Base-by-base conservation (phyloP, 805 yeast species). In the Kregervanrija pseudodelftensis region DNA sequence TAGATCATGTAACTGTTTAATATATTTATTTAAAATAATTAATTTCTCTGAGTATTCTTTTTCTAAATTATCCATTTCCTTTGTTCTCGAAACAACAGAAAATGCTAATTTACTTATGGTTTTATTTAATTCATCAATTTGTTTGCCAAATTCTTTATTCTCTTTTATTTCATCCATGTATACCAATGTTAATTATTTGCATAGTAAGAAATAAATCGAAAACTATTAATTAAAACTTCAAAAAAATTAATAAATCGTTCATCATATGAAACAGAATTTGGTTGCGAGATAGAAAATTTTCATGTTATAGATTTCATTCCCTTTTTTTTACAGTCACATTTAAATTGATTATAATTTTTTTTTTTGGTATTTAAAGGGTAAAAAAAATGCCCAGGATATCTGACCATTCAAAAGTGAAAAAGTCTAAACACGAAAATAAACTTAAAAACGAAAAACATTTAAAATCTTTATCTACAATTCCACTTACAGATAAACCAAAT, bases 51-150 rank as follows among this genome's bases (percentile, higher is more conserved):
- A 41, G 33, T 60, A 63, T n/a, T 50, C 45, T 13, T 44, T 38
- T 35, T 59, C 56, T 32, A 55, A 50, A 3, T 41, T 46, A 22
- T 67, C 72, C 16, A 73, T 54, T 47, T 73, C 73, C 36, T 57
- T 58, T 31, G 68, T 66, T 51, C 71, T 72, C 35, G 57, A 53
- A 5, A 55, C 51, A 11, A 72, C 62, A 2, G 60, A 59, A 40
- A 60, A 50, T 0, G 76, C 76, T n/a, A 73, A 58, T 10, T 50
- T 45, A 5, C 55, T 37, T 16, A 61, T 48, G 13, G 56, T 49
- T n/a, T 39, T 45, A 35, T 52, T 56, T 5, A 60, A 42, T 33
- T 49, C 49, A 11, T 46, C 51, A 5, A 56, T 42, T 36, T 56
- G 52, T 10, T 38, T 12, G 8, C 28, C 28, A 22, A 22, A 22